phyloP scores from a whole-genome alignment of 2,329 filamentous ascomycete genomes.

The Chaetothyriales sp. region DNA sequence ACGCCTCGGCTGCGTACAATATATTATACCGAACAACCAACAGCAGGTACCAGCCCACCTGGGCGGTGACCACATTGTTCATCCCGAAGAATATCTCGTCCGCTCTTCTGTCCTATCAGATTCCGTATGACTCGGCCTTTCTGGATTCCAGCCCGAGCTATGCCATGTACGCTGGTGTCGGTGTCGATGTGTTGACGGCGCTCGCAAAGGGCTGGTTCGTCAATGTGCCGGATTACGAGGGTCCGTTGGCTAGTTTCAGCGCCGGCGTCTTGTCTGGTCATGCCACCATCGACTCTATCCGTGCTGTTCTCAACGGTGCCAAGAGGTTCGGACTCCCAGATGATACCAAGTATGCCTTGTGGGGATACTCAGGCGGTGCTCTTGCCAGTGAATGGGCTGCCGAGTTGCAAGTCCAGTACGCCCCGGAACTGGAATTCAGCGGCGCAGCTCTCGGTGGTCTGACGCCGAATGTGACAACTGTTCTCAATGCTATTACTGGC shows the following conservation, averaged over 20 bases:
- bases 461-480: conserved; percentile 27
- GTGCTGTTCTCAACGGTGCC: conserved; percentile 26
- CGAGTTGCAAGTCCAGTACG: conserved; percentile 38
- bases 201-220: conserved; percentile 34
- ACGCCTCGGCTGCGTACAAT: conserved; percentile 18
- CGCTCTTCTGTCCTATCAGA: conserved; percentile 29
- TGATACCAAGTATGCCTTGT: conserved; percentile 26
- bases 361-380: conserved; percentile 43
- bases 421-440: conserved; percentile 36
- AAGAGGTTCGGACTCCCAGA: background rate
- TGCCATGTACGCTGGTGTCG: conserved; percentile 11
- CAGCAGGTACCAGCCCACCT: conserved; percentile 22
- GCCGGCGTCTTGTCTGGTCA: conserved; percentile 30
- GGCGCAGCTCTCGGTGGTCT: conserved; percentile 38
- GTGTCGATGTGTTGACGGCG: conserved; percentile 22
- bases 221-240: conserved; percentile 34
- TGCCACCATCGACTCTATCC: conserved; percentile 29
- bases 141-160: conserved; percentile 20
- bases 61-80: conserved; percentile 27
- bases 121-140: conserved; percentile 20
- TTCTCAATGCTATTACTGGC: conserved; percentile 24
- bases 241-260: conserved; percentile 29
- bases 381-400: conserved; percentile 39
- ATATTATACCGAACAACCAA: conserved; percentile 30
- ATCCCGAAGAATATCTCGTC: conserved; percentile 17